A percentile compares a stretch with the other conserved stretches of the same genome.
Evolutionary conservation across 208 protist genomes (phyloP).

Genomic region (Dictyostelium gargantuum): DNA sequence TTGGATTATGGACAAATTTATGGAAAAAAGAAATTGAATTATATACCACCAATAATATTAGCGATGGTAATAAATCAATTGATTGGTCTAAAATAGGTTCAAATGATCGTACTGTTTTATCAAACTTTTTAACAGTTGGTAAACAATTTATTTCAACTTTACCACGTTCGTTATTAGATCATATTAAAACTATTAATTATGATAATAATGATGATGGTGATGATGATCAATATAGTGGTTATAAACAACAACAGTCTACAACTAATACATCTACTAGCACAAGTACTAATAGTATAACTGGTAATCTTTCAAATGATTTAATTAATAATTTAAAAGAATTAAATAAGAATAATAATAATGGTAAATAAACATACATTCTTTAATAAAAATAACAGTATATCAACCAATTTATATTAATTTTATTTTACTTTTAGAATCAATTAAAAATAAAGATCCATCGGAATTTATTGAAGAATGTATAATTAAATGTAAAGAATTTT

Average conservation of each 20-base stretch:
- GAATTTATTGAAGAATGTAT: not conserved
- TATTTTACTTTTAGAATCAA: not conserved
- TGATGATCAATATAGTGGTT: not conserved
- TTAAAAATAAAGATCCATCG: not conserved
- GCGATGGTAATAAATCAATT: not conserved
- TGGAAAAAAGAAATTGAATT: slow-evolving; percentile 30
- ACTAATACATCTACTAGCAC: not conserved
- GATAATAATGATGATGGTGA: not conserved
- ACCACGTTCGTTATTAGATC: not conserved
- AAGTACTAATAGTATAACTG: not conserved
- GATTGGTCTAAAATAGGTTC: slow-evolving; percentile 26
- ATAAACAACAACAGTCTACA: not conserved
- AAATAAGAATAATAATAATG: not conserved
- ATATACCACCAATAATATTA: not conserved
- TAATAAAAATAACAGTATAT: too few species aligned
- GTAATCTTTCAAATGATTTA: not conserved
- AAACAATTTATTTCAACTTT: not conserved
- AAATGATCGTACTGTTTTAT: slow-evolving; percentile 40
- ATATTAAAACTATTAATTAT: not conserved
- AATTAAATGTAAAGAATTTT: not conserved
- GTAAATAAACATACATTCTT: slow-evolving; percentile 1
- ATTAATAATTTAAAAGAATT: not conserved
- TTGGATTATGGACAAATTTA: slow-evolving; percentile 63
- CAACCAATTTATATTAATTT: not conserved
- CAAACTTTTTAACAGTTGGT: slow-evolving; percentile 45